phyloP scores from a whole-genome alignment of 441 rosid genomes.

The Populus hybrid region DNA sequence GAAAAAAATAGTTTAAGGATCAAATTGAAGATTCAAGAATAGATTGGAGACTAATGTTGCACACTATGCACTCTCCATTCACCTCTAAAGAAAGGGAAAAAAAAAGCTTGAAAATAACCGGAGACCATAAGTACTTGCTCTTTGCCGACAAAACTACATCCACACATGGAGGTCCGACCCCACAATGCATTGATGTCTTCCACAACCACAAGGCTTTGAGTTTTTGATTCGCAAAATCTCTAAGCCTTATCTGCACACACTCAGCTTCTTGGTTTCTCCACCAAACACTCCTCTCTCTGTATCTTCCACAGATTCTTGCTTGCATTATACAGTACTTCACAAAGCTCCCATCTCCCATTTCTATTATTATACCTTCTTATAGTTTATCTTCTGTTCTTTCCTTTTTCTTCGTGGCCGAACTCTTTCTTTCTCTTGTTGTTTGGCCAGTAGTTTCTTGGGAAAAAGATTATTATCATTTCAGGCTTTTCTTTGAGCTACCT shows the following conservation, averaged over 20 bases:
- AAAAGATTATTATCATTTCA: not conserved
- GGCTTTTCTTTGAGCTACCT: not conserved
- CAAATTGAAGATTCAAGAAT: too few species aligned
- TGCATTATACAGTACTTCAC: not conserved
- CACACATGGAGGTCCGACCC: conserved; percentile 28
- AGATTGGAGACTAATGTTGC: not conserved
- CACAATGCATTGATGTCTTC: conserved; percentile 31
- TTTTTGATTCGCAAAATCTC: conserved; percentile 35
- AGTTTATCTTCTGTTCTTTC: too few species aligned
- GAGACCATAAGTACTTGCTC: not conserved
- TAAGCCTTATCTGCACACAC: conserved; percentile 34
- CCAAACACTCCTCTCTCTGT: conserved; percentile 21
- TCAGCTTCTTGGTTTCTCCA: conserved; percentile 11
- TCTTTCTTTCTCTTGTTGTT: not conserved
- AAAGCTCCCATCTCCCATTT: not conserved
- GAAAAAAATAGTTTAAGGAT: too few species aligned
- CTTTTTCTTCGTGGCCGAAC: too few species aligned
- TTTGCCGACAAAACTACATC: not conserved
- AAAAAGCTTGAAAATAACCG: not conserved
- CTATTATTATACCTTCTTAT: not conserved
- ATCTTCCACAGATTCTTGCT: not conserved
- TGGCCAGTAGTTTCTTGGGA: not conserved
- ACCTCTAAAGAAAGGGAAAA: too few species aligned
- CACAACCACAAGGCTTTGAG: conserved; percentile 15
- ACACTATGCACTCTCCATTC: too few species aligned